Conservation (phyloP, 1,284 basidiomycete species). For the Irpex sp. region DNA sequence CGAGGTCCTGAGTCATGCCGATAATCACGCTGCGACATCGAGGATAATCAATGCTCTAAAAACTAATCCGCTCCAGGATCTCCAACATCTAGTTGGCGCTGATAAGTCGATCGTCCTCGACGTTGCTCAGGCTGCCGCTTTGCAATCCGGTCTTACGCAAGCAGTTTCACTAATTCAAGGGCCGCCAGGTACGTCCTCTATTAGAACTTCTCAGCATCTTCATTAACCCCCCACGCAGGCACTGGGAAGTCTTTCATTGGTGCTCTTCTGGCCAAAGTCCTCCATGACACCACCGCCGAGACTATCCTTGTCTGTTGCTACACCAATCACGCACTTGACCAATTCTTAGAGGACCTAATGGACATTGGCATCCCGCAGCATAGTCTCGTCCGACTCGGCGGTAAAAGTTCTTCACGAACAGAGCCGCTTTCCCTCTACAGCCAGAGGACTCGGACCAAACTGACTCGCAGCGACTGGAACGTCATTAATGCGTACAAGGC, state of each 20-base stretch:
- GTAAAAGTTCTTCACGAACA: constrained; percentile 46
- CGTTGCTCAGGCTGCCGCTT: constrained; percentile 43
- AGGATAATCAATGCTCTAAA: constrained; percentile 32
- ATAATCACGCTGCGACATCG: constrained; percentile 4
- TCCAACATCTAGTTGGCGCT: constrained; percentile 35
- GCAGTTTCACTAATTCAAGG: constrained; percentile 59
- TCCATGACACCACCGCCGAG: constrained; percentile 42
- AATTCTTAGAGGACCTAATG: constrained; percentile 56
- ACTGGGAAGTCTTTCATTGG: constrained; percentile 71
- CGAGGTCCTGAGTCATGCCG: constrained; percentile 10
- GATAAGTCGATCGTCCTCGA: constrained; percentile 44
- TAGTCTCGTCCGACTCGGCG: constrained; percentile 50
- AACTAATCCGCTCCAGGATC: constrained; percentile 33
- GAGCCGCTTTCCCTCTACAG: constrained; percentile 38
- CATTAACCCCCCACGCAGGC: constrained; percentile 31
- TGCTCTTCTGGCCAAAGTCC: constrained; percentile 51
- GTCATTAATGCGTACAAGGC: constrained; percentile 36
- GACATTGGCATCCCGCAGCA: constrained; percentile 49
- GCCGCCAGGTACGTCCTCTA: constrained; percentile 49
- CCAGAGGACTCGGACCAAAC: constrained; percentile 22
- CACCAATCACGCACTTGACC: constrained; percentile 66
- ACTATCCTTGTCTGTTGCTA: constrained; percentile 62
- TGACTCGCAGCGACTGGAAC: constrained; percentile 32
- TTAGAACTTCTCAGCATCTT: neutral
- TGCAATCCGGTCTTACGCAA: constrained; percentile 50